Base-by-base conservation (phyloP, 148 eudicot species). In the Camellia japonica region DNA sequence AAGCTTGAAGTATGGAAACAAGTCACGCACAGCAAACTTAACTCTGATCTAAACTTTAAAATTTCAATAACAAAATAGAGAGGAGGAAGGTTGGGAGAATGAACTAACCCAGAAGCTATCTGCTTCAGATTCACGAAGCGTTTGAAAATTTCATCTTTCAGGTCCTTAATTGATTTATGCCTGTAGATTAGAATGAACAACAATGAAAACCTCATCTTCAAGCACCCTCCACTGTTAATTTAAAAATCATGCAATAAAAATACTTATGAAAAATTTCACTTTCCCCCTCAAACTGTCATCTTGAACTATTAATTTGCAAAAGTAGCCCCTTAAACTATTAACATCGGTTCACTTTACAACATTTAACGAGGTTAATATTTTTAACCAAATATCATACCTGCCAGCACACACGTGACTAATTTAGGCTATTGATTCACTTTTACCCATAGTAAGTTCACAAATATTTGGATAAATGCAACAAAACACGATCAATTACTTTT, bases 141-240 rank as follows among this genome's bases (percentile, higher is more conserved):
- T 41, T 87, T 82, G 49, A 88, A 84, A 20, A 96, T 87, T 73
- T 89, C 92, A 55, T 92, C 97, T 87, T 87, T 92, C 80, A 89
- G 87, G 83, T 96, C 93, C 86, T 96, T 96, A 84, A 92, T 73
- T 47, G 89, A 91, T 77, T 96, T 96, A 77, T 96, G 83, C 92
- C 98, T 96, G 91, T 81, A 71, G 61, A 30, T 30, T 30, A 1
- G 38, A 30, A 30, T 30, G 2, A 51, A 47, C 43, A 51, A 19
- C 44, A 30, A 30, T 7, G 54, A 44, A 68, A 67, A 47, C 52
- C n/a, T 18, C 14, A 16, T 0, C 51, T 66, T 55, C 71, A 19
- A 76, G 73, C n/a, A 60, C 47, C 43, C 69, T 30, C 18, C 42
- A 23, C 67, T 7, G 16, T 58, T 64, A 1, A 10, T 9, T 15